Conservation (phyloP, 2,329 filamentous ascomycete genomes). For the Verticillium nonalfalfae region DNA sequence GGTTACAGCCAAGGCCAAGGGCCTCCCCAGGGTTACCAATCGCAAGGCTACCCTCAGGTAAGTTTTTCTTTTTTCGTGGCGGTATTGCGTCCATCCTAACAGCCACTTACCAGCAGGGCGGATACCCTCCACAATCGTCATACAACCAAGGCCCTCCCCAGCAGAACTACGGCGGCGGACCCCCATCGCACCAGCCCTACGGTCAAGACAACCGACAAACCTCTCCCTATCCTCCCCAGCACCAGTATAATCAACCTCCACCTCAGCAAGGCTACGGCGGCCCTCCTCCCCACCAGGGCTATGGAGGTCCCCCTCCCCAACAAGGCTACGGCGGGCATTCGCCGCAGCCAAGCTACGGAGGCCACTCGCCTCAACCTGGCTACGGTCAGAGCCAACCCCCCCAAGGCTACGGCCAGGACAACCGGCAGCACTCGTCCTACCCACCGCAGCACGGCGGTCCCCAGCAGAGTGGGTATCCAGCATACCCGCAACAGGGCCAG, state of each 20-base stretch:
- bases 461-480: slow-evolving; percentile 10
- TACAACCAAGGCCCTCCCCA: slow-evolving; percentile 1
- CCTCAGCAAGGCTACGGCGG: slow-evolving; percentile 10
- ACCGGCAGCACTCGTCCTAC: slow-evolving; percentile 2
- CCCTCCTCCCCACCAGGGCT: slow-evolving; percentile 11
- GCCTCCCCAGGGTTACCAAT: slow-evolving; percentile 15
- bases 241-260: not conserved
- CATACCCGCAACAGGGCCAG: slow-evolving; percentile 11
- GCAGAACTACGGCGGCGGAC: slow-evolving; percentile 8
- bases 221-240: not conserved
- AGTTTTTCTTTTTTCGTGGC: not conserved
- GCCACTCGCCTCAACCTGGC: slow-evolving; percentile 6
- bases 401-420: slow-evolving; percentile 8
- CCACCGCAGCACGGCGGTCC: slow-evolving; percentile 13
- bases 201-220: slow-evolving; percentile 11
- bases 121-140: slow-evolving; percentile 5
- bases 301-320: slow-evolving; percentile 9
- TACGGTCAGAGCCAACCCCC: slow-evolving; percentile 10
- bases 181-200: slow-evolving; percentile 11
- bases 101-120: slow-evolving; percentile 5
- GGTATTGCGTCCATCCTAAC: not conserved
- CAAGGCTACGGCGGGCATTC: not conserved
- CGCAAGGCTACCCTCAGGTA: slow-evolving; percentile 17
- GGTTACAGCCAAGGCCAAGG: slow-evolving; percentile 13
- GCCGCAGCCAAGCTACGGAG: slow-evolving; percentile 13